phyloP scores from a whole-genome alignment of 108 stramenopile species.

The Cyclotella distinguenda region DNA sequence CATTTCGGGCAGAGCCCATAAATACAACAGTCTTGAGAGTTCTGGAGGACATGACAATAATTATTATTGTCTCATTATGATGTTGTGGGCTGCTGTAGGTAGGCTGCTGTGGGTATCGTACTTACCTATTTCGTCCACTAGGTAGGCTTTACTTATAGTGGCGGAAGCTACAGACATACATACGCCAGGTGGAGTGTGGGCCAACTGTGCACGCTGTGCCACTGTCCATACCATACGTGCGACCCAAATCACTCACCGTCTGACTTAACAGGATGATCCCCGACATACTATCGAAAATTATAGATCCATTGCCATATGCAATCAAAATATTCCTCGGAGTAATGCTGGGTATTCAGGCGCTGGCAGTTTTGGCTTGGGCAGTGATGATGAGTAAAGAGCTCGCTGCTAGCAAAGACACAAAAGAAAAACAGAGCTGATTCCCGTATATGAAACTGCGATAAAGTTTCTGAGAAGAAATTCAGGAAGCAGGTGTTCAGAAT shows the following conservation, averaged over 20 bases:
- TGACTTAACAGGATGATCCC: not conserved
- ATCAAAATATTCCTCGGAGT: constrained; percentile 30
- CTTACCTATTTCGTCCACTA: no score
- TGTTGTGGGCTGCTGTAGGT: no score
- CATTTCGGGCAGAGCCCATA: constrained; percentile 60
- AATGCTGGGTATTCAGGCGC: constrained; percentile 28
- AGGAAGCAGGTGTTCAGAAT: no score
- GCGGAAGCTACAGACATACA: no score
- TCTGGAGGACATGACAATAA: constrained; percentile 34
- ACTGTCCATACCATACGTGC: not conserved
- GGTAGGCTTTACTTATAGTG: no score
- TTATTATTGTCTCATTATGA: no score
- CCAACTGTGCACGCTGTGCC: no score
- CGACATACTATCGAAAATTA: constrained; percentile 27
- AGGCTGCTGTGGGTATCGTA: no score
- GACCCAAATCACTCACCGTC: constrained; percentile 48
- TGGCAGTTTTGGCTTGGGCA: constrained; percentile 33
- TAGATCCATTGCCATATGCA: constrained; percentile 20
- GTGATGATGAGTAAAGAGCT: constrained; percentile 30
- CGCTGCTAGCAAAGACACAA: constrained; percentile 2
- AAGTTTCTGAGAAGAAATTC: no score
- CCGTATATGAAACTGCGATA: not conserved
- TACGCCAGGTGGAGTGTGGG: no score
- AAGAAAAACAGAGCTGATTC: constrained; percentile 39
- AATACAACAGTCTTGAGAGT: constrained; percentile 68